phyloP scores from a whole-genome alignment of 495 filamentous ascomycete genomes.

The Aspergillus olivimuriae region DNA sequence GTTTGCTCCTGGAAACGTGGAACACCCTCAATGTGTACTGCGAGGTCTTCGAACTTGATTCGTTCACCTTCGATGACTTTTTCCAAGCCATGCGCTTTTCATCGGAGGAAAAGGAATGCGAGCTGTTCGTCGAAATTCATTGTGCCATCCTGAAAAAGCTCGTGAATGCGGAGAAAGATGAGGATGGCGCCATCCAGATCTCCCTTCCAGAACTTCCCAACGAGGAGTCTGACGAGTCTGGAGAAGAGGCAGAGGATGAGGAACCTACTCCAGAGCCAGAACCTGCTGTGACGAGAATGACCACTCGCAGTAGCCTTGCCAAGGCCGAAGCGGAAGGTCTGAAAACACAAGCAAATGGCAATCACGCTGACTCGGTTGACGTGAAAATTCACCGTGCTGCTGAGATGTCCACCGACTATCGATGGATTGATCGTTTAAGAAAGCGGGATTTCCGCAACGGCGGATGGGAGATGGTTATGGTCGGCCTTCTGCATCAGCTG shows the following conservation, averaged over 20 bases:
- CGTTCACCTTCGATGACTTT: slow-evolving; percentile 96
- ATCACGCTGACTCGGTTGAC: slow-evolving; percentile 24
- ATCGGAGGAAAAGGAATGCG: slow-evolving; percentile 70
- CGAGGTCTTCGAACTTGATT: slow-evolving; percentile 86
- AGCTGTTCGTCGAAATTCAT: slow-evolving; percentile 85
- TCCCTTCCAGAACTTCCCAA: slow-evolving; percentile 70
- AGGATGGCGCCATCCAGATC: slow-evolving; percentile 70
- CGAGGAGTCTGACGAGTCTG: slow-evolving; percentile 56
- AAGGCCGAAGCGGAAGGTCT: slow-evolving; percentile 68
- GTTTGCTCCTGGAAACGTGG: slow-evolving; percentile 82
- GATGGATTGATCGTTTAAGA: slow-evolving; percentile 78
- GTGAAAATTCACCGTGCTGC: slow-evolving; percentile 63
- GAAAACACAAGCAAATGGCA: slow-evolving; percentile 40
- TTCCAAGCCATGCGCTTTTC: slow-evolving; percentile 79
- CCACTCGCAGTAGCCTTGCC: slow-evolving; percentile 77
- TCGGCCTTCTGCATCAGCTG: slow-evolving; percentile 79
- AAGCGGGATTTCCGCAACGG: slow-evolving; percentile 84
- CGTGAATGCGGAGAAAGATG: slow-evolving; percentile 63
- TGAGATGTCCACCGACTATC: slow-evolving; percentile 59
- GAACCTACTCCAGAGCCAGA: slow-evolving; percentile 54
- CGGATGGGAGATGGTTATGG: slow-evolving; percentile 85
- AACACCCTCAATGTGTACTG: slow-evolving; percentile 94
- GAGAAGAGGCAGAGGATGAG: slow-evolving; percentile 46
- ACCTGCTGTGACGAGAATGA: slow-evolving; percentile 58
- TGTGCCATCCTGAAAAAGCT: slow-evolving; percentile 86